Percentiles rank a stretch among this genome's conserved stretches.
Evolutionary conservation across 2,329 filamentous ascomycete species (phyloP).

Genomic region (Fusarium globosum): DNA sequence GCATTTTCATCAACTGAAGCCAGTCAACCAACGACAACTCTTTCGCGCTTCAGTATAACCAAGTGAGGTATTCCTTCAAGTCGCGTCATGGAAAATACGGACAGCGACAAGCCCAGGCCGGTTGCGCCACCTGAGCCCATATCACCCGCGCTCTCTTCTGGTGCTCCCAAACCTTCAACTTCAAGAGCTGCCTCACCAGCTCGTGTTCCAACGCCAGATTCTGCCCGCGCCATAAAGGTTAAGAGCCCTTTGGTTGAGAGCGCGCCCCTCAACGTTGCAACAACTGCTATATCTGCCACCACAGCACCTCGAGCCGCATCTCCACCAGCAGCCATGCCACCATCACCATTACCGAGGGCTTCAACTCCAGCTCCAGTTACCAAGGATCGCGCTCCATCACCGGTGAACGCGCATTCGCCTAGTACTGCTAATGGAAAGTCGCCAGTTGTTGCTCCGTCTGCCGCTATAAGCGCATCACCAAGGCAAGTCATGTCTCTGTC

Average conservation of each 20-base stretch:
- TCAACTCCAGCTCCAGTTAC: constrained; percentile 26
- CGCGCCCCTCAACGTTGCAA: constrained; percentile 13
- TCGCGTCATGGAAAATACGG: constrained; percentile 42
- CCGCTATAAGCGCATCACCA: constrained; percentile 22
- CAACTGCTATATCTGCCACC: constrained; percentile 8
- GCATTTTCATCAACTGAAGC: not conserved
- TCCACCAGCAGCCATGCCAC: constrained; percentile 16
- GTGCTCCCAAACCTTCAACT: constrained; percentile 33
- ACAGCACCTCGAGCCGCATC: constrained; percentile 16
- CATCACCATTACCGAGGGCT: constrained; percentile 26
- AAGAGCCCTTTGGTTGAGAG: constrained; percentile 26
- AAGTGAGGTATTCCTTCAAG: constrained; percentile 14
- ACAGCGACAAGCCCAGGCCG: constrained; percentile 42
- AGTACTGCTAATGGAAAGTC: constrained; percentile 23
- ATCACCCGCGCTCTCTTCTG: constrained; percentile 42
- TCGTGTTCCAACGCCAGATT: constrained; percentile 38
- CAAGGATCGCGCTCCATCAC: constrained; percentile 35
- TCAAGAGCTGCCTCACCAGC: constrained; percentile 36
- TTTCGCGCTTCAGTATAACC: constrained; percentile 18
- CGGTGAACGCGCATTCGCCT: constrained; percentile 13
- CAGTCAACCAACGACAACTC: constrained; percentile 4
- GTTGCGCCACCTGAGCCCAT: constrained; percentile 45
- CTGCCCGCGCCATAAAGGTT: constrained; percentile 31
- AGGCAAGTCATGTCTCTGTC: constrained; percentile 20
- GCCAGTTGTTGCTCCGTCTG: constrained; percentile 2